phyloP scores from a whole-genome alignment of 495 filamentous ascomycete genomes.

The Wilcoxina mikolae region DNA sequence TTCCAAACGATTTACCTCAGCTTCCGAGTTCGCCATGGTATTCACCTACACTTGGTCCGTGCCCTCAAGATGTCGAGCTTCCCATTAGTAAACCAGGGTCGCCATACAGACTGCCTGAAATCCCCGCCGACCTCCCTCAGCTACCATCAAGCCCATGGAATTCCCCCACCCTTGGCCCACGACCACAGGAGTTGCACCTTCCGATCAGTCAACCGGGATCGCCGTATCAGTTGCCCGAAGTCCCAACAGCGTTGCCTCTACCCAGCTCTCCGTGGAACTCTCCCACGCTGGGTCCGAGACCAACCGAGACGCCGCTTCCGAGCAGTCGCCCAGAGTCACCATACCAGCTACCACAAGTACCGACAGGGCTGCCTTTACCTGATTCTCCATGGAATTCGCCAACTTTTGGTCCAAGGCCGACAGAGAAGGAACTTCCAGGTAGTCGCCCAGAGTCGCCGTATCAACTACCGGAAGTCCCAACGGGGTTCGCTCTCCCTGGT shows the following conservation, averaged over 20 bases:
- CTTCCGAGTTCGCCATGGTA: slow-evolving; percentile 1
- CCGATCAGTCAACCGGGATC: slow-evolving; percentile 1
- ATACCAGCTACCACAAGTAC: background rate
- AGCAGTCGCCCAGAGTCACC: background rate
- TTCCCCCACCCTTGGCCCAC: slow-evolving; percentile 4
- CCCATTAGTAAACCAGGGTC: background rate
- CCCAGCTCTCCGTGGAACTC: slow-evolving; percentile 1
- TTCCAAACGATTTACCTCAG: background rate
- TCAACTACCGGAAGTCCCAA: background rate
- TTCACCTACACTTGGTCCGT: background rate
- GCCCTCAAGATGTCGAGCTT: background rate
- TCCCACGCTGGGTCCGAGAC: slow-evolving; percentile 3
- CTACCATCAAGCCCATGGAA: slow-evolving; percentile 1
- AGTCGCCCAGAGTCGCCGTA: slow-evolving; percentile 5
- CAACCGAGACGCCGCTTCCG: slow-evolving; percentile 2
- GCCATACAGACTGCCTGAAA: background rate
- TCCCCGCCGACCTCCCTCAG: background rate
- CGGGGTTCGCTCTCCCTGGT: background rate
- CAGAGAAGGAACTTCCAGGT: background rate
- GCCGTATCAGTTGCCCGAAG: background rate
- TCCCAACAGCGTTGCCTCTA: background rate
- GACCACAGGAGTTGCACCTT: background rate
- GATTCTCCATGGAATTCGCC: slow-evolving; percentile 3
- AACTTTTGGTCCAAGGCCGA: background rate
- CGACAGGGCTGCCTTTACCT: background rate